Conservation (phyloP, 1,139 yeast species). For the Hansenula lynferdii region DNA sequence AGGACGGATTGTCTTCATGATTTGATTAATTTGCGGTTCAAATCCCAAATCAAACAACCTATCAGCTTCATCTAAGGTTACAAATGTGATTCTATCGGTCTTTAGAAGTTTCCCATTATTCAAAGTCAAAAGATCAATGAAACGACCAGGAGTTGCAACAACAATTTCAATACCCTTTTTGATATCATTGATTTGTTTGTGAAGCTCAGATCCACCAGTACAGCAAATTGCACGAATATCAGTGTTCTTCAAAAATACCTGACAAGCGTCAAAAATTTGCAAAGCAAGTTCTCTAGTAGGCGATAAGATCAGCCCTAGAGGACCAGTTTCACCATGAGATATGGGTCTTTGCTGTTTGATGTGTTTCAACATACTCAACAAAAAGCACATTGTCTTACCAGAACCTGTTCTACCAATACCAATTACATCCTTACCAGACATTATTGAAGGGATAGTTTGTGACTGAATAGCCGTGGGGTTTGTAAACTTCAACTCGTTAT, state of each 20-base stretch:
- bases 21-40: conserved; percentile 91
- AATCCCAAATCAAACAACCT: conserved; percentile 97
- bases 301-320: conserved; percentile 74
- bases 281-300: conserved; percentile 94
- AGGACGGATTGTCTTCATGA: conserved; percentile 73
- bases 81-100: conserved; percentile 65
- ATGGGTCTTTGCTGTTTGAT: conserved; percentile 66
- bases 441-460: conserved; percentile 85
- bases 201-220: conserved; percentile 91
- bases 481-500: conserved; percentile 43
- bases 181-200: conserved; percentile 74
- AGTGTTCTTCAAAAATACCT: conserved; percentile 46
- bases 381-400: conserved; percentile 88
- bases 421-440: conserved; percentile 86
- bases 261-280: conserved; percentile 72
- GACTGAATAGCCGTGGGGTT: conserved; percentile 87
- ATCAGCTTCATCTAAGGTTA: conserved; percentile 95
- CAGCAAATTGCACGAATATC: conserved; percentile 66
- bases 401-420: conserved; percentile 98
- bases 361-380: conserved; percentile 81
- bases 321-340: conserved; percentile 53
- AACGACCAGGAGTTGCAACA: conserved; percentile 94
- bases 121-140: conserved; percentile 83
- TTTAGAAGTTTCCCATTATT: conserved; percentile 77
- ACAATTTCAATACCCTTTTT: conserved; percentile 78